Evolutionary conservation across 1,139 yeast genomes (phyloP).

Genomic region (Taphrina sp.): DNA sequence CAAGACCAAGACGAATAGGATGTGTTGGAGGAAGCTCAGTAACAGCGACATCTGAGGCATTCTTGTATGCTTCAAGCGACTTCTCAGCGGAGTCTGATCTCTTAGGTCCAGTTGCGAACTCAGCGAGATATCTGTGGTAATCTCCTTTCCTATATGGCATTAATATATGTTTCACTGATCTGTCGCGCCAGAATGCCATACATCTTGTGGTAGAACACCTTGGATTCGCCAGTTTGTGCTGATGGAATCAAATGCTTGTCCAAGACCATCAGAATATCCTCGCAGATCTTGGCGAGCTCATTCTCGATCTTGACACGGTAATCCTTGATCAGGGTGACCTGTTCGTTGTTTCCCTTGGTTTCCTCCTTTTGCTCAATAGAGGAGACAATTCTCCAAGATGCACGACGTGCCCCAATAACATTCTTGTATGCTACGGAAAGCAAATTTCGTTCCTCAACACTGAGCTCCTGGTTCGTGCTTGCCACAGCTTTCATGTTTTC

Average conservation of each 20-base stretch:
- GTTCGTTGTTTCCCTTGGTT: slow-evolving; percentile 86
- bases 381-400: slow-evolving; percentile 98
- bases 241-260: slow-evolving; percentile 87
- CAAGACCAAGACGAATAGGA: slow-evolving; percentile 97
- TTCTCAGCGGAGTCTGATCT: slow-evolving; percentile 90
- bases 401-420: slow-evolving; percentile 98
- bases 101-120: slow-evolving; percentile 86
- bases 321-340: slow-evolving; percentile 84
- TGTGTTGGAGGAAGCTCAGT: slow-evolving; percentile 98
- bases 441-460: slow-evolving; percentile 96
- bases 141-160: slow-evolving; percentile 66
- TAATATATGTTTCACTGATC: slow-evolving; percentile 4
- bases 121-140: slow-evolving; percentile 98
- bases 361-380: slow-evolving; percentile 98
- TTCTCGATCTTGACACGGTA: slow-evolving; percentile 93
- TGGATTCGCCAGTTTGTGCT: slow-evolving; percentile 94
- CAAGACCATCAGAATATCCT: slow-evolving; percentile 84
- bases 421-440: slow-evolving; percentile 93
- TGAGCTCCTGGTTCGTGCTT: slow-evolving; percentile 89
- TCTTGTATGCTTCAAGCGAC: slow-evolving; percentile 89
- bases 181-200: not conserved
- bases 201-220: slow-evolving; percentile 98
- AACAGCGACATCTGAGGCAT: slow-evolving; percentile 95
- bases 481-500: slow-evolving; percentile 98
- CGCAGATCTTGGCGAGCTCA: slow-evolving; percentile 91